Percentiles rank a stretch among this genome's conserved stretches.
Evolutionary conservation across 2,329 filamentous ascomycete genomes (phyloP).

Genomic region (Aspergillus unguis): DNA sequence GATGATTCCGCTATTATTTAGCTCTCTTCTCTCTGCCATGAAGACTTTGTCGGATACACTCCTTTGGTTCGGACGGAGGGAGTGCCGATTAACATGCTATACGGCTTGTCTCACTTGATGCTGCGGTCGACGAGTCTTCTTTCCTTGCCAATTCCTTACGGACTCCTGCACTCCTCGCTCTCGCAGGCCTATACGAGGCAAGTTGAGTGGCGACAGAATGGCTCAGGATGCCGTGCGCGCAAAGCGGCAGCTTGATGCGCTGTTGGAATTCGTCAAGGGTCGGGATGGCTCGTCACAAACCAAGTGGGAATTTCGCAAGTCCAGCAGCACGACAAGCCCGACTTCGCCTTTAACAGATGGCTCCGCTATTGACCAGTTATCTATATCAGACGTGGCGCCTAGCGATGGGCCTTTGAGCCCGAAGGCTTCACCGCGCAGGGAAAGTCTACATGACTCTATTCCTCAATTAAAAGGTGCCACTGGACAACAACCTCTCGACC

Average conservation of each 20-base stretch:
- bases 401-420: neutral
- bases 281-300: neutral
- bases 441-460: neutral
- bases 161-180: neutral
- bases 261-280: neutral
- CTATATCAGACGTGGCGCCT: neutral
- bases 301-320: neutral
- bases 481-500: slow-evolving; percentile 10
- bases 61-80: neutral
- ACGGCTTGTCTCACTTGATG: neutral
- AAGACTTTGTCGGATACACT: neutral
- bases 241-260: neutral
- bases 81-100: neutral
- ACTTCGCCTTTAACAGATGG: neutral
- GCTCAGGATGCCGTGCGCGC: neutral
- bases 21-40: neutral
- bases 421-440: neutral
- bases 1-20: neutral
- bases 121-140: neutral
- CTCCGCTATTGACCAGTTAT: neutral
- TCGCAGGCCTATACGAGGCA: neutral
- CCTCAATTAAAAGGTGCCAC: neutral
- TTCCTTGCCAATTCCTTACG: neutral
- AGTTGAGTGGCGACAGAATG: no score
- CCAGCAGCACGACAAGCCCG: neutral